Base-by-base conservation (phyloP, 179 eudicot species). In the Carnegiea gigantea region DNA sequence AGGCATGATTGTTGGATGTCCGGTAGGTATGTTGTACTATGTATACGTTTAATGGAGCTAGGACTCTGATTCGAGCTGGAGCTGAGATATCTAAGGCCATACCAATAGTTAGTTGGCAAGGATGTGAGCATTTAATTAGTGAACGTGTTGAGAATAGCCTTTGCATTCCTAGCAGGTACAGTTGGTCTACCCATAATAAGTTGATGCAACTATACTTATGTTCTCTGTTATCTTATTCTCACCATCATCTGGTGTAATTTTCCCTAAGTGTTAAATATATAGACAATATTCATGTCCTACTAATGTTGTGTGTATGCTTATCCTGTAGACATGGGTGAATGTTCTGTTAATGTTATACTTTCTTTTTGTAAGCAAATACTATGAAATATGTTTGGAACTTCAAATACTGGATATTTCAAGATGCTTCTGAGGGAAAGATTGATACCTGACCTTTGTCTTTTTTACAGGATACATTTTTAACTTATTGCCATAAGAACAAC, bases 391-490 rank as follows among this genome's bases (percentile, higher is more conserved):
- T 77, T 51, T 33, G 62, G 13, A 60, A 38, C 6, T 60, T 62
- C 26, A 15, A 13, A 53, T 71, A 20, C 2, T 18, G 3, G 48
- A 33, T 17, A 20, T 28, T 28, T 68, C 18, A 20, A 36, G 77
- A 54, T 72, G 75, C 78, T 77, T 76, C 18, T 48, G 6, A 64
- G 17, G 67, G 46, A 57, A 53, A 38, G 49, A 46, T 59, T 78
- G 49, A 78, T 23, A 23, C 53, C 53, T 59, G 77, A 70, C 6
- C 67, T 60, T 40, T 4, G 40, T 82, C 75, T 67, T 71, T 40
- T 23, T 44, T 67, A 44, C 74, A 90, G 93, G 93, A 91, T 77
- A 81, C 83, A 14, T 78, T 77, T 82, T 23, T 78, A 44, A 72
- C 64, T 30, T 62, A 72, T 77, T 78, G 73, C 70, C 75, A 72